A percentile compares a stretch with the other conserved stretches of the same genome.
phyloP scores from a whole-genome alignment of 768 basidiomycete genomes.

The Rossbeevera mucosa region DNA sequence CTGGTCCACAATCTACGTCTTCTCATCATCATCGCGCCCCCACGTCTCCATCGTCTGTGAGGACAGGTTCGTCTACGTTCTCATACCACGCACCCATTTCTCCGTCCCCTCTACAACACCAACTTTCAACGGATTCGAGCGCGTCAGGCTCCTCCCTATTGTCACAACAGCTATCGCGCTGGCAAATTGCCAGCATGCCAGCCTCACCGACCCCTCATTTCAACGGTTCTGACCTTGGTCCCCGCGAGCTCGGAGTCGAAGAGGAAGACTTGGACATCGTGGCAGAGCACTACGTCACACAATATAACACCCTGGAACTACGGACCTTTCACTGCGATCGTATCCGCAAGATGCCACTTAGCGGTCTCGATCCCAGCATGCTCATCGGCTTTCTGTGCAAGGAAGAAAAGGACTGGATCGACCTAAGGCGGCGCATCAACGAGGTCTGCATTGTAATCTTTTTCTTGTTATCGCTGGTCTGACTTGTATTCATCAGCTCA shows the following conservation, averaged over 20 bases:
- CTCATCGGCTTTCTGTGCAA: conserved; percentile 86
- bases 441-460: conserved; percentile 49
- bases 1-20: conserved; percentile 15
- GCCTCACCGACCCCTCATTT: conserved; percentile 19
- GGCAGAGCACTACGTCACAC: conserved; percentile 61
- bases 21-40: conserved; percentile 35
- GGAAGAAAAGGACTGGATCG: conserved; percentile 80
- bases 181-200: conserved; percentile 25
- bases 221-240: conserved; percentile 32
- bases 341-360: conserved; percentile 90
- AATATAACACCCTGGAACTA: conserved; percentile 71
- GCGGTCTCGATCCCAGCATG: conserved; percentile 95
- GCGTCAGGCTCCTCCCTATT: conserved; percentile 29
- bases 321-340: conserved; percentile 96
- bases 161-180: conserved; percentile 28
- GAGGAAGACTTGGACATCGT: conserved; percentile 38
- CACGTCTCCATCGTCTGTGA: conserved; percentile 49
- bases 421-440: conserved; percentile 65
- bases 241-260: conserved; percentile 34
- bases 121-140: conserved; percentile 46
- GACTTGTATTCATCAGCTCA: conserved; percentile 14
- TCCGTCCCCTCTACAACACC: conserved; percentile 63
- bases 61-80: conserved; percentile 45
- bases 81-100: conserved; percentile 58
- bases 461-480: neutral